Percentiles rank a stretch among this genome's conserved stretches.
These are phyloP conservation scores for Hypocreales sp. DNA, from an alignment of 2,329 filamentous ascomycete species.

Conservation along the genomic window DNA sequence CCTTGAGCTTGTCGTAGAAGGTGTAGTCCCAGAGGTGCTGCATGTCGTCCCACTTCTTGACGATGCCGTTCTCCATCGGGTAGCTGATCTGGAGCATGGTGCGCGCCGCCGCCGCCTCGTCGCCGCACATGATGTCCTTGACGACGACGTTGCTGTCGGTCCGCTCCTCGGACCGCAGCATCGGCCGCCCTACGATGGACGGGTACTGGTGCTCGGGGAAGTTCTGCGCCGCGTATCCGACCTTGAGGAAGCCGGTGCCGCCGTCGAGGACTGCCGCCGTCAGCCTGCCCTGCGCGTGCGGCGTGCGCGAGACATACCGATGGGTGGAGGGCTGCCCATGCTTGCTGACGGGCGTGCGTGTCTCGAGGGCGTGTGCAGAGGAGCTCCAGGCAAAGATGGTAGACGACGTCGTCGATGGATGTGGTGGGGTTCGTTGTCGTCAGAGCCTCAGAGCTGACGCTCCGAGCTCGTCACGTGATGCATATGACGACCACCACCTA, in stretches of 20 bases:
- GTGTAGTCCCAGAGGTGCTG: constrained; percentile 99
- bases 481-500: too few relatives aligned
- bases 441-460: constrained; percentile 13
- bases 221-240: constrained; percentile 97
- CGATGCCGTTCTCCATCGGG: constrained; percentile 99
- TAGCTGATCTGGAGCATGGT: constrained; percentile 98
- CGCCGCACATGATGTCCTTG: constrained; percentile 99
- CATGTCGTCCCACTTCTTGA: constrained; percentile 99
- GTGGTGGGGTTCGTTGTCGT: constrained; percentile 19
- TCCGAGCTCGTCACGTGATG: constrained; percentile 22
- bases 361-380: too few relatives aligned
- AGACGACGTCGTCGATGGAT: constrained; percentile 5
- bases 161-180: constrained; percentile 87
- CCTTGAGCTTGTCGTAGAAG: constrained; percentile 90
- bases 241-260: constrained; percentile 98
- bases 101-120: constrained; percentile 88
- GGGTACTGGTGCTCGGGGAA: constrained; percentile 98
- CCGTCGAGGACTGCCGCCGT: constrained; percentile 75
- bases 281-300: constrained; percentile 5
- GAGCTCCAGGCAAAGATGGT: constrained; percentile 5
- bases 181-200: constrained; percentile 93
- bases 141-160: constrained; percentile 46
- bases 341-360: too few relatives aligned
- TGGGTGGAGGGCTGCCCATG: constrained; percentile 38
- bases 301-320: constrained; percentile 26